A percentile compares a stretch with the other conserved stretches of the same genome.
These are phyloP conservation scores for Diplotaxis tenuifolia DNA, from an alignment of 345 rosid species.

Conservation along the genomic window DNA sequence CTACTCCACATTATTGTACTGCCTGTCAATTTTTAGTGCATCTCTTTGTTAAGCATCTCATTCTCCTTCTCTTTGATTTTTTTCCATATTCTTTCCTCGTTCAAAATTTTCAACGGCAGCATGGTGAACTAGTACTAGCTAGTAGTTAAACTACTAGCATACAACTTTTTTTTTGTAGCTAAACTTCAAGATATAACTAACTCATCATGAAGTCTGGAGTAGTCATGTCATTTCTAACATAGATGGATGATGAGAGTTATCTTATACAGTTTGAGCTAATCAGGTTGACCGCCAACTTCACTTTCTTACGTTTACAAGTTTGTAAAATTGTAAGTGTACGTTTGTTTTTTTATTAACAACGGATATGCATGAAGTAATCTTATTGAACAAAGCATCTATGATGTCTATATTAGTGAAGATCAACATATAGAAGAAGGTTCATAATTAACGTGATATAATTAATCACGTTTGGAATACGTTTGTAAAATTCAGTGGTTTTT, in stretches of 20 bases:
- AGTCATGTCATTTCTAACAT: background rate
- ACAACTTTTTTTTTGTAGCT: background rate
- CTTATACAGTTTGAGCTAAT: background rate
- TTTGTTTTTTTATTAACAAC: background rate
- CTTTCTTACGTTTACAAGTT: conserved; percentile 4
- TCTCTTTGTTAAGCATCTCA: conserved; percentile 27
- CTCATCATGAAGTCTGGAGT: background rate
- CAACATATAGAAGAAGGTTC: background rate
- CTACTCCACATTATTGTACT: conserved; percentile 29
- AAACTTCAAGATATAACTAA: background rate
- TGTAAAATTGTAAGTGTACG: background rate
- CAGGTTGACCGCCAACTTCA: background rate
- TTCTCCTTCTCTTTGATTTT: background rate
- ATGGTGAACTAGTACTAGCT: background rate
- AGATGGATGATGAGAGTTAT: background rate
- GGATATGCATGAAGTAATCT: background rate
- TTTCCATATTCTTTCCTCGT: background rate
- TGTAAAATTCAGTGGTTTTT: background rate
- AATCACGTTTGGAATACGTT: background rate
- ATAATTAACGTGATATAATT: background rate
- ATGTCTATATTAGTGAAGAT: background rate
- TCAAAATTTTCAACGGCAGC: background rate
- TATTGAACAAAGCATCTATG: background rate
- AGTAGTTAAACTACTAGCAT: background rate
- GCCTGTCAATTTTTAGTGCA: conserved; percentile 25